Conservation (phyloP, 768 basidiomycete genomes). For the Sporobolomyces pararoseus region DNA sequence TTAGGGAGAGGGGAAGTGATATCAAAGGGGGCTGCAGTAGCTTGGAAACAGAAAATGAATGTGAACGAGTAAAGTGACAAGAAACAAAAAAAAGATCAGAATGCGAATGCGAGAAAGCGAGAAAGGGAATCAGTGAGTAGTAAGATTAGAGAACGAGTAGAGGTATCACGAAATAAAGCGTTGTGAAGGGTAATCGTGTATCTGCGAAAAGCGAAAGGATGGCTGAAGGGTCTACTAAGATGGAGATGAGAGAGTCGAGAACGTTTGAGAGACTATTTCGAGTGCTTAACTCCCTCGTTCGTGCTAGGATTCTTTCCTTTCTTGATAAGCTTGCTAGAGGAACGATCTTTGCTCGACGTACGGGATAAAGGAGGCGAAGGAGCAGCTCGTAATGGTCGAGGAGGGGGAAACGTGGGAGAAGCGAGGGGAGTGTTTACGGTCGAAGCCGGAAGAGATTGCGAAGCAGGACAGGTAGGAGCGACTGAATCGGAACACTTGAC, state of each 20-base stretch:
- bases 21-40: neutral
- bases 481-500: conserved; percentile 29
- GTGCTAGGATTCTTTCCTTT: conserved; percentile 7
- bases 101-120: neutral
- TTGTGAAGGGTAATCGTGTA: neutral
- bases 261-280: too few species aligned
- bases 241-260: neutral
- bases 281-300: too few species aligned
- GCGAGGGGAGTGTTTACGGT: neutral
- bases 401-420: neutral
- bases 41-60: neutral
- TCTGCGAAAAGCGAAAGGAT: neutral
- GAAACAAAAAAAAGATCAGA: neutral
- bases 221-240: too few species aligned
- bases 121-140: neutral
- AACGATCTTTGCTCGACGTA: conserved; percentile 3
- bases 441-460: neutral
- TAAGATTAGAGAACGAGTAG: neutral
- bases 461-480: conserved; percentile 2
- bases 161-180: neutral
- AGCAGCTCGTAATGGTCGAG: conserved; percentile 9
- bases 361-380: neutral
- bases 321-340: conserved; percentile 36
- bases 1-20: neutral
- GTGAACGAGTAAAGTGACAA: neutral